Conservation (phyloP, 805 yeast species). For the Starmerella stellata region DNA sequence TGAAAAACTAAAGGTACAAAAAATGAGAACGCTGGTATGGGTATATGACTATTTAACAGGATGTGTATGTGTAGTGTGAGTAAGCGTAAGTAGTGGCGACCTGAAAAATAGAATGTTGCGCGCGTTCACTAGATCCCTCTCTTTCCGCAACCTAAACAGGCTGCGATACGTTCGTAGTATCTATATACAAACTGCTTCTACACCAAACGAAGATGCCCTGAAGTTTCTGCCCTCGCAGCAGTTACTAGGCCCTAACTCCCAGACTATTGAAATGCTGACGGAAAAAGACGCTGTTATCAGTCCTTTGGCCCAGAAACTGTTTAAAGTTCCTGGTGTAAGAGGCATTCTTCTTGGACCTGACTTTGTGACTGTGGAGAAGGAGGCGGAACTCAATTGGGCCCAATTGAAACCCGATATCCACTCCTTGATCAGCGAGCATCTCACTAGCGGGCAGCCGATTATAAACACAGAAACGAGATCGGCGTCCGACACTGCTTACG, state of each 20-base stretch:
- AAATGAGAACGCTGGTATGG: too few relatives aligned
- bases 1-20: too few relatives aligned
- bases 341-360: conserved; percentile 67
- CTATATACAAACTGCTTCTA: conserved; percentile 58
- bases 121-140: too few relatives aligned
- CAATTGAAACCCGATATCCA: conserved; percentile 48
- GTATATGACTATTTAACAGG: too few relatives aligned
- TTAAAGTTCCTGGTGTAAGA: conserved; percentile 56
- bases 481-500: conserved; percentile 28
- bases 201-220: conserved; percentile 74
- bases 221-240: conserved; percentile 63
- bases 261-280: conserved; percentile 50
- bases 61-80: too few relatives aligned
- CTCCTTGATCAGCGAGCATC: conserved; percentile 30
- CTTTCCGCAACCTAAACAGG: too few relatives aligned
- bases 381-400: conserved; percentile 44
- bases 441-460: conserved; percentile 35
- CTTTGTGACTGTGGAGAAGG: conserved; percentile 66
- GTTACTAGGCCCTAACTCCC: conserved; percentile 41
- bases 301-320: conserved; percentile 59
- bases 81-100: not conserved
- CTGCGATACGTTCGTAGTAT: not conserved
- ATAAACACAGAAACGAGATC: conserved; percentile 25
- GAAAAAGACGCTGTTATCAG: conserved; percentile 62
- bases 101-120: too few relatives aligned